Evolutionary conservation across 768 basidiomycete genomes (phyloP).

Genomic region (Rhizopogon vesiculosus): DNA sequence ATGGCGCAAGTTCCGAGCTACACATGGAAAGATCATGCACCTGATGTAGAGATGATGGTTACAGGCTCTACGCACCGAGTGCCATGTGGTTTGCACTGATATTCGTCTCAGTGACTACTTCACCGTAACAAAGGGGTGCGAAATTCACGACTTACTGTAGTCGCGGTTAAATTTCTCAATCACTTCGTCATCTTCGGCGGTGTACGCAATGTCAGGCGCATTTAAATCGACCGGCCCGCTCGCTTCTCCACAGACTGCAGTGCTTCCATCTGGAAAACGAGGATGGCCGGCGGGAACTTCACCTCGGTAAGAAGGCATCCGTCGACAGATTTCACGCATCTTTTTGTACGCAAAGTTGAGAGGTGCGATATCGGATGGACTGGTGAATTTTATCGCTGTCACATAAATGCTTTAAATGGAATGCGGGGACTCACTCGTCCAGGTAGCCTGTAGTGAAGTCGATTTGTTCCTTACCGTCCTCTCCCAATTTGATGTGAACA

Average conservation of each 20-base stretch:
- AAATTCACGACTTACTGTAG: conserved; percentile 9
- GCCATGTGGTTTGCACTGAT: conserved; percentile 27
- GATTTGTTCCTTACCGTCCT: conserved; percentile 34
- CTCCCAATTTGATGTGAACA: conserved; percentile 41
- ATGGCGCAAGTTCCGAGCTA: conserved; percentile 66
- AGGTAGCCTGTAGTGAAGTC: conserved; percentile 45
- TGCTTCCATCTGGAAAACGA: conserved; percentile 14
- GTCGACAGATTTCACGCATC: conserved; percentile 24
- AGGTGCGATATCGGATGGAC: conserved; percentile 20
- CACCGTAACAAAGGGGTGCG: neutral
- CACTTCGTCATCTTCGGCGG: conserved; percentile 29
- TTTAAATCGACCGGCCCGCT: conserved; percentile 18
- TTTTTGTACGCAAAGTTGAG: conserved; percentile 25
- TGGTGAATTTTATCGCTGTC: conserved; percentile 1
- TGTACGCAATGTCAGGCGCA: conserved; percentile 27
- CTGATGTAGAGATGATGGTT: neutral
- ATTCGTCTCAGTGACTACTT: neutral
- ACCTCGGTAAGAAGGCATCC: conserved; percentile 40
- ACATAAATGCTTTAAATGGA: neutral
- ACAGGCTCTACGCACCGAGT: conserved; percentile 21
- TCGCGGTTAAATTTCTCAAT: conserved; percentile 25
- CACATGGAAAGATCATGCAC: neutral
- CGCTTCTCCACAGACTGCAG: conserved; percentile 19
- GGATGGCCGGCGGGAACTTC: conserved; percentile 20
- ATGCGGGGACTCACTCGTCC: conserved; percentile 31